Conservation (phyloP, 2,329 filamentous ascomycete species). For the Calonectria honghensis region DNA sequence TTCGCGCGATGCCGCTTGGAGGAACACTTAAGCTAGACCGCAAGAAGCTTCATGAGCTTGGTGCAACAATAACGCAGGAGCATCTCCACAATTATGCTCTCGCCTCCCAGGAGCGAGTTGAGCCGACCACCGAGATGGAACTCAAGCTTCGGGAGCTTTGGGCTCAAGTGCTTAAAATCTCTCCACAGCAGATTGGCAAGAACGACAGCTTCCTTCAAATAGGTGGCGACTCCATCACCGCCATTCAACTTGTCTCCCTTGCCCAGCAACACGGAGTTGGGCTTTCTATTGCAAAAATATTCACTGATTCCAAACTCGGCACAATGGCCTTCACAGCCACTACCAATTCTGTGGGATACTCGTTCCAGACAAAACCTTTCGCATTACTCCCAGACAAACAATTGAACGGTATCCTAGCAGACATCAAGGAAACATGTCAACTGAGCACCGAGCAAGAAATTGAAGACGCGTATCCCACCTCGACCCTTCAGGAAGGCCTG, state of each 20-base stretch:
- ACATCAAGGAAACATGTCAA: not conserved
- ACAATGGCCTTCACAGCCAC: slow-evolving; percentile 3
- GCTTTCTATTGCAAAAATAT: slow-evolving; percentile 28
- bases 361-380: not conserved
- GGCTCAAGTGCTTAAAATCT: slow-evolving; percentile 34
- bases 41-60: slow-evolving; percentile 21
- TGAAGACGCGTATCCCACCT: slow-evolving; percentile 14
- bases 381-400: not conserved
- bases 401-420: not conserved
- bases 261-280: slow-evolving; percentile 19
- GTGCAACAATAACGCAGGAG: not conserved
- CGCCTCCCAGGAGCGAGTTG: not conserved
- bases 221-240: slow-evolving; percentile 53
- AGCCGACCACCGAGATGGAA: not conserved
- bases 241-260: slow-evolving; percentile 46
- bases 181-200: slow-evolving; percentile 53
- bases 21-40: slow-evolving; percentile 47
- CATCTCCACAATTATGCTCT: not conserved
- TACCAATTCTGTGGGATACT: not conserved
- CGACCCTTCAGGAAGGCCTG: slow-evolving; percentile 29
- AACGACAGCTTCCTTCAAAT: slow-evolving; percentile 52
- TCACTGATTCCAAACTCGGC: slow-evolving; percentile 2
- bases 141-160: slow-evolving; percentile 30
- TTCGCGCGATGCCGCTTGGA: slow-evolving; percentile 44
- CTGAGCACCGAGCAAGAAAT: not conserved